These are phyloP conservation scores for Suhomyces xylopsoci DNA, from an alignment of 805 yeast species.

Conservation along the genomic window DNA sequence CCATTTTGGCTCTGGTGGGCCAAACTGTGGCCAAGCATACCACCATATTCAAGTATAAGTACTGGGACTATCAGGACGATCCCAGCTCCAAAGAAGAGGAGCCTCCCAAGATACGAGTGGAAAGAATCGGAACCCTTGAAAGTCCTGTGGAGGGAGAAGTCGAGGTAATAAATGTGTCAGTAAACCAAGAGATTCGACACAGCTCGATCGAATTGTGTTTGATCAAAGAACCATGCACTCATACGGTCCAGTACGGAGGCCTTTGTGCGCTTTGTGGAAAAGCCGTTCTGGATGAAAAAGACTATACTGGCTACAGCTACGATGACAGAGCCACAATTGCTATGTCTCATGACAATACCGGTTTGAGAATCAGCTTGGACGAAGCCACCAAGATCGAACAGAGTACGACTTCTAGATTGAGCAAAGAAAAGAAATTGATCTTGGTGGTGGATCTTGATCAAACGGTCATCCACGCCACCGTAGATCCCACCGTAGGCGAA, in stretches of 20 bases:
- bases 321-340: conserved; percentile 78
- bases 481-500: conserved; percentile 94
- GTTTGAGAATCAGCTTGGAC: conserved; percentile 74
- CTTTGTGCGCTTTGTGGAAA: conserved; percentile 91
- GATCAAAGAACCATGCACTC: conserved; percentile 81
- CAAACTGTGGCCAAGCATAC: conserved; percentile 49
- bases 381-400: conserved; percentile 87
- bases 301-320: conserved; percentile 67
- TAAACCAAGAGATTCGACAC: conserved; percentile 61
- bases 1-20: conserved; percentile 45
- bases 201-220: conserved; percentile 44
- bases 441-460: conserved; percentile 96
- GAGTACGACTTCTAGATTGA: conserved; percentile 56
- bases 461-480: conserved; percentile 96
- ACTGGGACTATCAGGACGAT: conserved; percentile 62
- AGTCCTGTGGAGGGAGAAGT: conserved; percentile 77
- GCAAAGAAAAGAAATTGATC: conserved; percentile 65
- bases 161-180: conserved; percentile 44
- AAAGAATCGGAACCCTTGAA: conserved; percentile 74
- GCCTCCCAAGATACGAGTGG: conserved; percentile 53
- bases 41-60: conserved; percentile 58
- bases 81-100: conserved; percentile 43
- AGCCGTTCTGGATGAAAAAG: conserved; percentile 64
- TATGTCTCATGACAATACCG: conserved; percentile 86
- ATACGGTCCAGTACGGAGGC: conserved; percentile 92